phyloP scores from a whole-genome alignment of 1,284 basidiomycete genomes.

The Rhodotorula glutinis region DNA sequence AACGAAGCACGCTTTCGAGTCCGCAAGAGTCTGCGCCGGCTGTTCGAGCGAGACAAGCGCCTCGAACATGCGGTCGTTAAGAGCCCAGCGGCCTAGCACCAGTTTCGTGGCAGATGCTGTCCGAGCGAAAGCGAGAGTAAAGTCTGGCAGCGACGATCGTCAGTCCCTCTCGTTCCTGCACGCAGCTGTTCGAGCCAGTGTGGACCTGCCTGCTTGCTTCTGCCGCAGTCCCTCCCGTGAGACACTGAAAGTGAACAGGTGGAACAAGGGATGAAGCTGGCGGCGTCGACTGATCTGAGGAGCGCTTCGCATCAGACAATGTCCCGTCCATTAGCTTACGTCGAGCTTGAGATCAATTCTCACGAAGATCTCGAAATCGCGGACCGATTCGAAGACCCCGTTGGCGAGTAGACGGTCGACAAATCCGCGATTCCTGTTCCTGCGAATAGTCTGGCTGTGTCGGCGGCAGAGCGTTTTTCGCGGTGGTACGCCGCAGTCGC shows the following conservation, averaged over 20 bases:
- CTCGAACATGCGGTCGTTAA: conserved; percentile 7
- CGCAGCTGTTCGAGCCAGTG: no score
- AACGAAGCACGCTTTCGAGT: conserved; percentile 2
- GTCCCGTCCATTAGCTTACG: no score
- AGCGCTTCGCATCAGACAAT: no score
- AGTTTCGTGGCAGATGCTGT: conserved; percentile 1
- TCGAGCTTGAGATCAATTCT: no score
- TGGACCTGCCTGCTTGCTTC: conserved; percentile 7
- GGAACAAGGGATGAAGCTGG: conserved; percentile 11
- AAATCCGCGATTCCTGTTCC: no score
- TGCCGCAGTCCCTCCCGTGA: neutral
- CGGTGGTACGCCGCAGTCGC: neutral
- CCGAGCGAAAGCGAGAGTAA: conserved; percentile 1
- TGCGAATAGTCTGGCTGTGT: no score
- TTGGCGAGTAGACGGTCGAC: neutral
- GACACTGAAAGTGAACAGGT: neutral
- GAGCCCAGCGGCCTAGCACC: conserved; percentile 19
- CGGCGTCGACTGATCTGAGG: conserved; percentile 15
- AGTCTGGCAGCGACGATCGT: neutral
- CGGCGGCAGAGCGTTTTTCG: no score
- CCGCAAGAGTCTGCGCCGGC: no score
- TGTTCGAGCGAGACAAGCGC: neutral
- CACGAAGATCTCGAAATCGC: conserved; percentile 15
- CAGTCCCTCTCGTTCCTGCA: no score
- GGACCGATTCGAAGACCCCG: conserved; percentile 1